Evolutionary conservation across 306 rosid species (phyloP).

Genomic region (Vigna angularis): DNA sequence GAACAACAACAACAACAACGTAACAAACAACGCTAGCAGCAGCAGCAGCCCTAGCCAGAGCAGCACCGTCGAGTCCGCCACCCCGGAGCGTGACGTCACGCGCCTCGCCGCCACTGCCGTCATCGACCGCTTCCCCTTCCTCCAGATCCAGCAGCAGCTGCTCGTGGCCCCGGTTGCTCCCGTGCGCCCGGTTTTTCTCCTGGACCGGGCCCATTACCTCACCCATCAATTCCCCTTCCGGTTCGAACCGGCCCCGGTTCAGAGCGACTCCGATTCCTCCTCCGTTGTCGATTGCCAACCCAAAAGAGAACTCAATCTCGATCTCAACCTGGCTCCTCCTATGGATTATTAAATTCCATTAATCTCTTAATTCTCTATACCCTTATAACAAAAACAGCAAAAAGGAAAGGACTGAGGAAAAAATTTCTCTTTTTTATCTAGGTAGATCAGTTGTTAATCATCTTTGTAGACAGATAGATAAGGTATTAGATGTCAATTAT

Average conservation of each 20-base stretch:
- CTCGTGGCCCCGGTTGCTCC: conserved; percentile 6
- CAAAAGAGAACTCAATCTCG: conserved; percentile 57
- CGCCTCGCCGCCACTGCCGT: not conserved
- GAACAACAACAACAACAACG: not conserved
- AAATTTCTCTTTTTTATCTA: not conserved
- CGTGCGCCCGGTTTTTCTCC: conserved; percentile 49
- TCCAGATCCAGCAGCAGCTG: conserved; percentile 46
- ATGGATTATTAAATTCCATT: conserved; percentile 44
- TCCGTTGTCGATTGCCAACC: conserved; percentile 61
- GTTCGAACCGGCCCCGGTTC: conserved; percentile 50
- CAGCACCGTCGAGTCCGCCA: conserved; percentile 61
- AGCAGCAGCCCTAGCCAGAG: conserved; percentile 54
- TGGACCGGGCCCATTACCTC: conserved; percentile 37
- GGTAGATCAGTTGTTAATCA: conserved; percentile 31
- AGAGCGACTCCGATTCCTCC: conserved; percentile 62
- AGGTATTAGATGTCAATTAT: conserved; percentile 9
- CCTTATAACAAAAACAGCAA: not conserved
- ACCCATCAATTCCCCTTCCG: conserved; percentile 49
- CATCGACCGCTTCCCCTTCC: conserved; percentile 57
- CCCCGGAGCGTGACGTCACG: conserved; percentile 51
- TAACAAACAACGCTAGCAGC: no score
- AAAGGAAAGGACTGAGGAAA: conserved; percentile 9
- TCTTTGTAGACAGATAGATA: conserved; percentile 44
- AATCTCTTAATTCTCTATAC: not conserved
- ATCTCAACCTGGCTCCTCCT: conserved; percentile 75